Conservation (phyloP, 2,329 filamentous ascomycete genomes). For the Waltergamsia citrina region DNA sequence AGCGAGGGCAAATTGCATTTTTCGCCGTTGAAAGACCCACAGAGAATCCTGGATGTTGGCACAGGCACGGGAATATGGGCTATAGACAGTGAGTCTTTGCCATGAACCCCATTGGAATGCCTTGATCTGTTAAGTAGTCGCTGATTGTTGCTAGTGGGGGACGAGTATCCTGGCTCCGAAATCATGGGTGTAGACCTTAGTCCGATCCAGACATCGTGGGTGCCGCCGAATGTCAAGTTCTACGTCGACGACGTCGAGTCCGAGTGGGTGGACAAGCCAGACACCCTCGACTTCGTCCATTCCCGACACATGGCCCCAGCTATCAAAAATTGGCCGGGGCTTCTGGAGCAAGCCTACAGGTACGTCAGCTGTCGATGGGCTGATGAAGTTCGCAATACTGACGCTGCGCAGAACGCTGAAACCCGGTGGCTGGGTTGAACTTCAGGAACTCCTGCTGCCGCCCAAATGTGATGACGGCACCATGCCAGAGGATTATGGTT, state of each 20-base stretch:
- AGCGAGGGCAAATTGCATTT: conserved; percentile 27
- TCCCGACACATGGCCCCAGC: conserved; percentile 24
- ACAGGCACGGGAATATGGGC: conserved; percentile 29
- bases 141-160: conserved; percentile 21
- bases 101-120: no score
- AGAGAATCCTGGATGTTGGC: conserved; percentile 32
- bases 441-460: conserved; percentile 20
- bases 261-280: conserved; percentile 14
- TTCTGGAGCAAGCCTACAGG: conserved; percentile 12
- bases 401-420: no score
- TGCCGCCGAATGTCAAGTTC: conserved; percentile 28
- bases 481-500: conserved; percentile 12
- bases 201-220: conserved; percentile 28
- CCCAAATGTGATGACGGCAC: conserved; percentile 18
- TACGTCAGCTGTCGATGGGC: no score
- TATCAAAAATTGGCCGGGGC: conserved; percentile 12
- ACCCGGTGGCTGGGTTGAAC: conserved; percentile 38
- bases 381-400: no score
- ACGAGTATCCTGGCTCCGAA: conserved; percentile 25
- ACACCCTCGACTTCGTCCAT: conserved; percentile 18
- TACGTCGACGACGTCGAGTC: conserved; percentile 25
- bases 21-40: conserved; percentile 26
- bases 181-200: conserved; percentile 28
- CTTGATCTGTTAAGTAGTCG: no score
- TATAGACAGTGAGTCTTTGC: conserved; percentile 28